Evolutionary conservation across 805 yeast genomes (phyloP), one percentile per base, ranked within the genome.

Genomic region (Lipomyces starkeyi): DNA sequence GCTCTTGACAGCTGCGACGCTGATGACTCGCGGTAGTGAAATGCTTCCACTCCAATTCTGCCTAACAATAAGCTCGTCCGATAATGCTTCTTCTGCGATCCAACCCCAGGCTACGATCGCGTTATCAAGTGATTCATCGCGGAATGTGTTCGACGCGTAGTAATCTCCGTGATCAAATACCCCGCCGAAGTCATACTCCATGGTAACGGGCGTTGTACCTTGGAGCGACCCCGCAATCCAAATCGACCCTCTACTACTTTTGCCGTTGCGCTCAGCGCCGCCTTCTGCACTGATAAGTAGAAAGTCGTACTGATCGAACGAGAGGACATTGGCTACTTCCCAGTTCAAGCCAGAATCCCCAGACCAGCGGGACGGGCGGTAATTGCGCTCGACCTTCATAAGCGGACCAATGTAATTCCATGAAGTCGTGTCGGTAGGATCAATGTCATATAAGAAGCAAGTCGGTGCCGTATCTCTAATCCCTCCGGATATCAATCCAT

Each of bases 361-460:
- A 11, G 62, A 59, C 62, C 62, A 59, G 58, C 56, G 56, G 40
- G 62, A 59, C 8, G 60, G n/a, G n/a, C 56, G 29, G 60, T 20
- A 59, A 29, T 59, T 59, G n/a, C 17, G 14, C 13, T 58, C 56
- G 52, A 49, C 34, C 32, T 13, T 40, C 57, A 59, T 37, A 9
- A 59, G 57, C 11, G 62, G 56, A 22, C 56, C 56, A 14, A 35
- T 20, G 9, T 13, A 59, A 7, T 34, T 59, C 62, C 62, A 59
- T 6, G 7, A 2, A 8, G 62, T 17, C 14, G n/a, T 17, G 25
- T 59, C 57, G 17, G n/a, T n/a, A 8, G 58, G 20, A 29, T 43
- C 27, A 59, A 59, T 40, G 56, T 22, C 60, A 25, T 59, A 59
- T n/a, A 59, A 13, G 34, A 59, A 59, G 34, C 27, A 59, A 27